Base-by-base conservation (phyloP, 129 eudicot genomes). In the Gnaphalium uliginosum region DNA sequence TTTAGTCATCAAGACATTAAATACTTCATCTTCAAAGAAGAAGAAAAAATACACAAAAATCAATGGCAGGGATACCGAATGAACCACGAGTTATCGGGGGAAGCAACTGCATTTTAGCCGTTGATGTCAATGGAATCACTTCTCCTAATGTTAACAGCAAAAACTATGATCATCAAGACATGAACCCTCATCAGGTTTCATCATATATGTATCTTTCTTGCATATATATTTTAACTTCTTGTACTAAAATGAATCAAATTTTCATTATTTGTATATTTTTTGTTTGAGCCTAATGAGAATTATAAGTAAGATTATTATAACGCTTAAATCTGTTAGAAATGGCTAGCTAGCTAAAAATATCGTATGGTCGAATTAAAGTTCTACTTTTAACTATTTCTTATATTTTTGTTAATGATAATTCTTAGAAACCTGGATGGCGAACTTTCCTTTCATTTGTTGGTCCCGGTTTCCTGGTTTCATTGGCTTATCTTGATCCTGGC, bases 401-500 rank as follows among this genome's bases (percentile, higher is more conserved):
- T 17, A 30, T 43, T 5, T 43, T 41, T 23, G 26, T 66, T 25
- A 46, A 72, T 56, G n/a, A 29, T 73, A 35, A 73, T 80, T 4
- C 10, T 53, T 75, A 91, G 94, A 92, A 87, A 76, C 89, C 94
- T 35, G 92, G 94, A 81, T 95, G 99, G 99, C 87, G 67, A 73
- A 79, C 81, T 14, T 89, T 95, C 59, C 79, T 95, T 2, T 70
- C 92, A 13, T 87, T 83, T 74, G 94, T 95, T 77, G 99, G 99
- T 32, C 99, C 99, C 60, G 99, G 99, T 79, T 95, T 95, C 56
- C 88, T 95, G 26, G 99, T 95, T 69, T 95, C 99, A 37, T 73
- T 95, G 83, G 97, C 97, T 39, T 95, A 95, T 66, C 94, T 95
- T 53, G 99, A 95, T 73, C 99, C 99, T 17, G 99, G 97, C 23